Evolutionary conservation across 192 early-diverging fungal genomes (phyloP).

Genomic region (Backusella morwellensis): DNA sequence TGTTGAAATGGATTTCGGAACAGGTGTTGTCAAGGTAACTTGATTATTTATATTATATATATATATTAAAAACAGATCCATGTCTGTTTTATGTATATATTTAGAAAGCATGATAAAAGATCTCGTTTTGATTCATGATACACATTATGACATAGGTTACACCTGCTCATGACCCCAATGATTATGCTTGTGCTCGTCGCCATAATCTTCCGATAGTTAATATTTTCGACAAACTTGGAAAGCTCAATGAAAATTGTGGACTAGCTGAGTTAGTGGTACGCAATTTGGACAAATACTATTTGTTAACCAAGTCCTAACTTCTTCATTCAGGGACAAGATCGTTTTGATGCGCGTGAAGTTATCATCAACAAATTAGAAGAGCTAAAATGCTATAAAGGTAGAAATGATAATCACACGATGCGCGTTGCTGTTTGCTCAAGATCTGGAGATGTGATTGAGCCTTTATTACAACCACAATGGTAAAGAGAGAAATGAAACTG

Average conservation of each 20-base stretch:
- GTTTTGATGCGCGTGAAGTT: constrained; percentile 79
- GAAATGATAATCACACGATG: constrained; percentile 76
- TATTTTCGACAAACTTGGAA: constrained; percentile 86
- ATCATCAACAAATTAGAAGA: constrained; percentile 65
- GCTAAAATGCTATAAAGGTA: constrained; percentile 72
- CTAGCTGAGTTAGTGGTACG: constrained; percentile 46
- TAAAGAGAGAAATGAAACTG: constrained; percentile 15
- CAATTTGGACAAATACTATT: neutral
- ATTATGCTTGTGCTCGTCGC: constrained; percentile 85
- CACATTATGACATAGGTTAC: constrained; percentile 64
- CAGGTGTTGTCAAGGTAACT: constrained; percentile 91
- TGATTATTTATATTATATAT: neutral
- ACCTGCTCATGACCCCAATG: constrained; percentile 92
- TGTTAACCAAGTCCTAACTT: neutral
- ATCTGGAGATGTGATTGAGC: constrained; percentile 94
- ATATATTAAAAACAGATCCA: neutral
- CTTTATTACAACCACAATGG: constrained; percentile 96
- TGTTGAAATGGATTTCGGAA: constrained; percentile 90
- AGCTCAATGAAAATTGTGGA: constrained; percentile 75
- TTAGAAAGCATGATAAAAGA: neutral
- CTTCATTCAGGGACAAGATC: constrained; percentile 59
- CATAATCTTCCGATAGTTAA: constrained; percentile 78
- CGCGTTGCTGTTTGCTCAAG: constrained; percentile 69
- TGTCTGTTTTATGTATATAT: too few relatives aligned
- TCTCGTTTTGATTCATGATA: neutral